These are phyloP conservation scores for Oidium heveae DNA, from an alignment of 2,329 filamentous ascomycete genomes.

Conservation along the genomic window DNA sequence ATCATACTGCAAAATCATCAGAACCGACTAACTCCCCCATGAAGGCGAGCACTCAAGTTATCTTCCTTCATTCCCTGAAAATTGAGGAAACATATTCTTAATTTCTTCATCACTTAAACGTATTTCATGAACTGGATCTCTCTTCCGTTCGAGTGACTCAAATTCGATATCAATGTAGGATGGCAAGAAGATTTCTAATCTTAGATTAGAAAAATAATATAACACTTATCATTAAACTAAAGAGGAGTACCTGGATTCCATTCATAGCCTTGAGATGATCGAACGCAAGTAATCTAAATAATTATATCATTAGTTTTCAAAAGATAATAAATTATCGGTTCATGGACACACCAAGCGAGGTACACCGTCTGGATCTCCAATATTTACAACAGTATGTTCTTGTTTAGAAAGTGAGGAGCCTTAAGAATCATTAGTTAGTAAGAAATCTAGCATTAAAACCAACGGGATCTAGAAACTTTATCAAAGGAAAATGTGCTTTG, in stretches of 20 bases:
- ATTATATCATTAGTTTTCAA: slow-evolving; percentile 2
- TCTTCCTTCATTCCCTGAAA: neutral
- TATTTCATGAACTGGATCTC: slow-evolving; percentile 58
- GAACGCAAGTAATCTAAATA: slow-evolving; percentile 49
- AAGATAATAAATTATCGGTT: slow-evolving; percentile 1
- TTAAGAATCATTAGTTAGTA: slow-evolving; percentile 14
- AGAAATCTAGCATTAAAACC: no score
- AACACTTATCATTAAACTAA: neutral
- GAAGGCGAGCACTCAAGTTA: no score
- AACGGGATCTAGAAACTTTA: no score
- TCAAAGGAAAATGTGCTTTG: no score
- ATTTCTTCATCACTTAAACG: slow-evolving; percentile 53
- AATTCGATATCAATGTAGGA: slow-evolving; percentile 55
- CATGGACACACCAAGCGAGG: slow-evolving; percentile 37
- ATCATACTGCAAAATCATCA: slow-evolving; percentile 2
- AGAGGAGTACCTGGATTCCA: slow-evolving; percentile 46
- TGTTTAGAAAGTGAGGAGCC: slow-evolving; percentile 47
- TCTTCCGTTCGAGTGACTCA: slow-evolving; percentile 46
- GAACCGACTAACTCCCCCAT: neutral
- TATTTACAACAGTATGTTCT: slow-evolving; percentile 59
- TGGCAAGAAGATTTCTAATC: slow-evolving; percentile 51
- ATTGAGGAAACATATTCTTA: slow-evolving; percentile 40
- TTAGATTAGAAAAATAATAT: neutral
- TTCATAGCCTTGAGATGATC: slow-evolving; percentile 54
- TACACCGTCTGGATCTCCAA: slow-evolving; percentile 48